Evolutionary conservation across 2,329 filamentous ascomycete species (phyloP).

Genomic region (Raffaelea deltoideospora): DNA sequence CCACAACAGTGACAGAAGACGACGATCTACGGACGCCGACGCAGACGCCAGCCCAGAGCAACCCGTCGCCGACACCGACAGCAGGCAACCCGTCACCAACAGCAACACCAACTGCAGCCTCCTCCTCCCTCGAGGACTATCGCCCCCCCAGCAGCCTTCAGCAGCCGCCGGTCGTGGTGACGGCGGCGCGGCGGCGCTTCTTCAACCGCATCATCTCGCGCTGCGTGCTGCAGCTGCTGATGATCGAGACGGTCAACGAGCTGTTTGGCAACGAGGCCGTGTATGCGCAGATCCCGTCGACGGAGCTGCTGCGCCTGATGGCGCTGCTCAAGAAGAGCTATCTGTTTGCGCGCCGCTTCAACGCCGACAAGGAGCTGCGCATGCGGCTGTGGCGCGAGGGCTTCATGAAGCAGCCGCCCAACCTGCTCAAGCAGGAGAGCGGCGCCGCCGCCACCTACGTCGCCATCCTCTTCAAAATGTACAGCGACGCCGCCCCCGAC

Average conservation of each 20-base stretch:
- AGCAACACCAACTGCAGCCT: slow-evolving; percentile 9
- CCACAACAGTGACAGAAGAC: slow-evolving; percentile 16
- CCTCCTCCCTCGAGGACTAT: slow-evolving; percentile 65
- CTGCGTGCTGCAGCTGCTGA: slow-evolving; percentile 90
- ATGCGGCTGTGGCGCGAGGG: slow-evolving; percentile 93
- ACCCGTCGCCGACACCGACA: slow-evolving; percentile 14
- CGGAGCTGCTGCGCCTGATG: slow-evolving; percentile 85
- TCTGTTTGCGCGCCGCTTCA: slow-evolving; percentile 93
- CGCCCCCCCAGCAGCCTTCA: slow-evolving; percentile 61
- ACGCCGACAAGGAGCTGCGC: slow-evolving; percentile 88
- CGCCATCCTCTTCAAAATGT: slow-evolving; percentile 93
- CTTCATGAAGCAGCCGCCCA: slow-evolving; percentile 99
- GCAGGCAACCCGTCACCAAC: slow-evolving; percentile 20
- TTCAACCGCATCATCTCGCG: slow-evolving; percentile 99
- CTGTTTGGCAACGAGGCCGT: slow-evolving; percentile 95
- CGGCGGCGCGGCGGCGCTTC: slow-evolving; percentile 79
- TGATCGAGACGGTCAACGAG: slow-evolving; percentile 99
- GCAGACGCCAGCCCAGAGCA: slow-evolving; percentile 10
- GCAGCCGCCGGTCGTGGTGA: slow-evolving; percentile 83
- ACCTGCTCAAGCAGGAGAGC: slow-evolving; percentile 91
- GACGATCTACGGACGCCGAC: slow-evolving; percentile 17
- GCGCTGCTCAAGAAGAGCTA: slow-evolving; percentile 87
- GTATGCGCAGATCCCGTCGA: slow-evolving; percentile 81
- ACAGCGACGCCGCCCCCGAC: slow-evolving; percentile 74
- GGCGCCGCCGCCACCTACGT: slow-evolving; percentile 91